phyloP scores from a whole-genome alignment of 2,329 filamentous ascomycete genomes.

The Dactylella cylindrospora region DNA sequence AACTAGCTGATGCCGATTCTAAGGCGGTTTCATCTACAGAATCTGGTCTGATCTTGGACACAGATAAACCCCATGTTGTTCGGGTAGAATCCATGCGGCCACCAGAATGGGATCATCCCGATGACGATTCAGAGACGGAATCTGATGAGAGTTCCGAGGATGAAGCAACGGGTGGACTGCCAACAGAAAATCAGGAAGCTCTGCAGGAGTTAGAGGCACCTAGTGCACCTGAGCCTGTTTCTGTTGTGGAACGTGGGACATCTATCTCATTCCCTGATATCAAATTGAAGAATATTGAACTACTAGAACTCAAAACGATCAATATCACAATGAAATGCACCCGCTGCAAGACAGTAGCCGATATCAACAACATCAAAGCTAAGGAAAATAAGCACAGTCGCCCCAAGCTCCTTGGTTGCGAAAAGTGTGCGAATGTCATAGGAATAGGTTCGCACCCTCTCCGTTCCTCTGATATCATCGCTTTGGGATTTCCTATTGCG shows the following conservation, averaged over 20 bases:
- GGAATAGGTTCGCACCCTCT: conserved; percentile 53
- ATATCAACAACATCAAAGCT: conserved; percentile 65
- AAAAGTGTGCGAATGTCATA: conserved; percentile 59
- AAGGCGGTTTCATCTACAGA: conserved; percentile 1
- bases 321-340: conserved; percentile 74
- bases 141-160: conserved; percentile 49
- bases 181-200: conserved; percentile 10
- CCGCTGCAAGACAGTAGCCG: conserved; percentile 72
- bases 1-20: conserved; percentile 6
- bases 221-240: conserved; percentile 52
- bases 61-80: conserved; percentile 29
- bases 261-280: conserved; percentile 75
- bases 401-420: conserved; percentile 57
- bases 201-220: conserved; percentile 50
- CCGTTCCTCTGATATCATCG: background rate
- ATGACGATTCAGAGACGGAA: conserved; percentile 51
- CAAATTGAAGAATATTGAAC: conserved; percentile 74
- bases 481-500: background rate
- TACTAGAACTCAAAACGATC: conserved; percentile 68
- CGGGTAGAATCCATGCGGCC: conserved; percentile 29
- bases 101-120: conserved; percentile 55
- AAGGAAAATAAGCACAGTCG: conserved; percentile 52
- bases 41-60: background rate
- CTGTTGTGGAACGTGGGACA: conserved; percentile 65
- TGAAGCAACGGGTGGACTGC: conserved; percentile 2